Base-by-base conservation (phyloP, 768 basidiomycete species). In the Vishniacozyma victoriae region DNA sequence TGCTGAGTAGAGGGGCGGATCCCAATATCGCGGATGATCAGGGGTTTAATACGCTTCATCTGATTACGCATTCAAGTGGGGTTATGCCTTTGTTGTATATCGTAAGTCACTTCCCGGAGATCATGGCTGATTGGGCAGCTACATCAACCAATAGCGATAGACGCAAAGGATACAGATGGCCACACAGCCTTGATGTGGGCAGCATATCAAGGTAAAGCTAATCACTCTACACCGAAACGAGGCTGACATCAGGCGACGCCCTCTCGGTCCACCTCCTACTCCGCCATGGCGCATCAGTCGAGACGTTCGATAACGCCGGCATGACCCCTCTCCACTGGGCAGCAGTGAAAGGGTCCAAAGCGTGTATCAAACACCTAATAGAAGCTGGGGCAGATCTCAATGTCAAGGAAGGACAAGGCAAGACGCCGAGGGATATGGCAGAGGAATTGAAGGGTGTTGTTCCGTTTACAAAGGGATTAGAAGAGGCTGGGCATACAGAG, bases 141-240 rank as follows among this genome's bases (percentile, higher is more conserved):
- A 5, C 88, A 93, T 67, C 92, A 96, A 69, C 91, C 92, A 2
- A 80, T 99, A 54, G 84, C 82, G 35, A 85, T 96, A 50, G 95
- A 99, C 68, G 84, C 85, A 39, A 79, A 83, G 33, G 95, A 99
- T 70, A 77, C 83, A 1, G 86, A 88, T 62, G 95, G 95, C 0
- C 95, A 97, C 67, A 95, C 93, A 0, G 79, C 87, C 0, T 78
- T 97, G 41, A 95, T 96, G 88, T 99, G 95, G 95, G 95, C 95
- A 4, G 88, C 90, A 7, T 99, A 97, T 72, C 95, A 99, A 70
- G 95, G 70, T 71, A 40, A 49, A 58, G 41, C 4, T 23, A 13
- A 14, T 16, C 20, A 18, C n/a, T 1, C 4, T 22, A 7, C 36
- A 19, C 20, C 36, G 14, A 16, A 13, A 38, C 35, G 36, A 29